Conservation (phyloP, 148 eudicot genomes). For the Heliamphora exappendiculata region DNA sequence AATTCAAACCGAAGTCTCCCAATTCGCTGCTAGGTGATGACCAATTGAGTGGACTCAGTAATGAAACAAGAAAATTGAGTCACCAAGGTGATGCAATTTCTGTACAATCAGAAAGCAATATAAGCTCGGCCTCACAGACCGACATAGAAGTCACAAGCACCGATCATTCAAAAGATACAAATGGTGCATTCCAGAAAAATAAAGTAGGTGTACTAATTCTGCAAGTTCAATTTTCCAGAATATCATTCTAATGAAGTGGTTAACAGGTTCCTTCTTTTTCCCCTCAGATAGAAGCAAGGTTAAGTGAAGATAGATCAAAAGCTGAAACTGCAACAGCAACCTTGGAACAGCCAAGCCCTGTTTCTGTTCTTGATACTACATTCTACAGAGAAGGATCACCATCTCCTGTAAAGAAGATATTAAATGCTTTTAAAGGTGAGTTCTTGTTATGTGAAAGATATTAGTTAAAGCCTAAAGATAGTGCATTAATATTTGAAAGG, state of each 20-base stretch:
- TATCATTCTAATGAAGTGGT: neutral
- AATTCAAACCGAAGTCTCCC: conserved; percentile 22
- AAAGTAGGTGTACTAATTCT: conserved; percentile 18
- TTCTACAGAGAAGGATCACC: conserved; percentile 63
- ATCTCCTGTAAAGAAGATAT: conserved; percentile 66
- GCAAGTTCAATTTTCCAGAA: neutral
- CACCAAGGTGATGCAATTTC: conserved; percentile 29
- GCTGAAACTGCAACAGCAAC: conserved; percentile 27
- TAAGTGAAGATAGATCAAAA: conserved; percentile 26
- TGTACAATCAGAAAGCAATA: conserved; percentile 35
- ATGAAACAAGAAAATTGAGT: conserved; percentile 22
- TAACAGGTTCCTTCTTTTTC: conserved; percentile 21
- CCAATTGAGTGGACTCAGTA: conserved; percentile 23
- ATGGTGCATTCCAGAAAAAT: conserved; percentile 13
- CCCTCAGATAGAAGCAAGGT: conserved; percentile 36
- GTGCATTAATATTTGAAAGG: neutral
- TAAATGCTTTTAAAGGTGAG: conserved; percentile 47
- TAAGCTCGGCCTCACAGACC: conserved; percentile 29
- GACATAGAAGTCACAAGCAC: conserved; percentile 29
- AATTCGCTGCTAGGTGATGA: conserved; percentile 23
- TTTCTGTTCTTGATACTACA: conserved; percentile 68
- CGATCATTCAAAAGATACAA: conserved; percentile 21
- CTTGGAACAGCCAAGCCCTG: conserved; percentile 83
- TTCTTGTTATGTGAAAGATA: neutral
- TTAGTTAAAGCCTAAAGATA: neutral